A percentile compares a stretch with the other conserved stretches of the same genome.
These are phyloP conservation scores for Scheffersomyces illinoinensis DNA, from an alignment of 1,139 yeast species.

Conservation along the genomic window DNA sequence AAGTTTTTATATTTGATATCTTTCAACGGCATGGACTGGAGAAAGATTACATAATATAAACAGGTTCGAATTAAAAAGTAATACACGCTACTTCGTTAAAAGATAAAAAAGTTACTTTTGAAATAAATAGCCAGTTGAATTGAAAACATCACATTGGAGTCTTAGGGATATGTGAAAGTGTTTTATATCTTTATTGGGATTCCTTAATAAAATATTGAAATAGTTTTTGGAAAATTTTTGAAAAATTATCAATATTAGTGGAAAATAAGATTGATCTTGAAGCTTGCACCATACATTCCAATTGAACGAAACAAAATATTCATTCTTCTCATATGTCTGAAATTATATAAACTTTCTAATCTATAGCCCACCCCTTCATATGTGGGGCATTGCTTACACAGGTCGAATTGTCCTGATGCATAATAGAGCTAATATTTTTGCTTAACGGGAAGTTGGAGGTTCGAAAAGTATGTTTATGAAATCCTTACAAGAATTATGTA, in stretches of 20 bases:
- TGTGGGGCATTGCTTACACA: no score
- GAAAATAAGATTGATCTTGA: background rate
- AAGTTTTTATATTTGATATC: background rate
- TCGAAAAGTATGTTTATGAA: background rate
- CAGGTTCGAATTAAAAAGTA: background rate
- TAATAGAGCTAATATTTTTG: no score
- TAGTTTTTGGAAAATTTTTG: background rate
- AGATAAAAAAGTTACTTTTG: no score
- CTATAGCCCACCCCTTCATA: no score
- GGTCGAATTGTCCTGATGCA: no score
- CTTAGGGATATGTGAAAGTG: background rate
- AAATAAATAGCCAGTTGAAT: background rate
- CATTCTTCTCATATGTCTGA: no score
- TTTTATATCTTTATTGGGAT: no score
- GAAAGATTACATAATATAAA: background rate
- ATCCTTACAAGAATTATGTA: background rate
- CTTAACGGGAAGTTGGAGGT: background rate
- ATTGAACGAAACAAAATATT: no score
- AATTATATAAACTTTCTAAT: no score
- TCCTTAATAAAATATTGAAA: no score
- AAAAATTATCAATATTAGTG: background rate
- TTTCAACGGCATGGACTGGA: background rate
- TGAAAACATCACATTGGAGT: background rate
- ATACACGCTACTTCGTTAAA: no score
- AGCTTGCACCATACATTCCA: no score